A percentile compares a stretch with the other conserved stretches of the same genome.
phyloP scores from a whole-genome alignment of 495 filamentous ascomycete genomes.

The Rhypophila decipiens region DNA sequence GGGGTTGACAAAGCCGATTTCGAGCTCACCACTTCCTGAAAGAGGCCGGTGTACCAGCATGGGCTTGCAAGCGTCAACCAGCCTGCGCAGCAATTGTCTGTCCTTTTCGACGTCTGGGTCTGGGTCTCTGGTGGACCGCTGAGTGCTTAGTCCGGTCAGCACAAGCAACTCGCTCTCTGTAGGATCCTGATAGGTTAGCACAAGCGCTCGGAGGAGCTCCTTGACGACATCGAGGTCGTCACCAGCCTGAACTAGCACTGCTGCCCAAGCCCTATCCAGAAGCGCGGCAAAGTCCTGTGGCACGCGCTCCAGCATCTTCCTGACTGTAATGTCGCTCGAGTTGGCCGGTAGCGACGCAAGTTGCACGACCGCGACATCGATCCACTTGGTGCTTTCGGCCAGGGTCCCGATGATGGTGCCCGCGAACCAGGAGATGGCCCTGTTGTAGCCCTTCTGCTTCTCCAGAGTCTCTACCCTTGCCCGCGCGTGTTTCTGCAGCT shows the following conservation, averaged over 20 bases:
- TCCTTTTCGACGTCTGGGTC: not conserved
- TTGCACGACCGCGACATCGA: constrained; percentile 29
- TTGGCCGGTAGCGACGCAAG: constrained; percentile 23
- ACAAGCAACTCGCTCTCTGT: constrained; percentile 24
- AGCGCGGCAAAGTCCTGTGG: constrained; percentile 27
- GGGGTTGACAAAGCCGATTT: not conserved
- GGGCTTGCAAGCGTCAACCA: constrained; percentile 27
- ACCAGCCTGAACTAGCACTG: constrained; percentile 22
- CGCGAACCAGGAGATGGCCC: constrained; percentile 28
- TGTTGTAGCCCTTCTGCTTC: constrained; percentile 27
- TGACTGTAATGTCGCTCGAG: constrained; percentile 20
- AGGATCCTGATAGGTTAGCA: constrained; percentile 30
- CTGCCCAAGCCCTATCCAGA: constrained; percentile 24
- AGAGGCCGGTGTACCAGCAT: constrained; percentile 27
- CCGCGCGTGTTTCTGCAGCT: constrained; percentile 1
- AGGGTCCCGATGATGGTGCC: constrained; percentile 28
- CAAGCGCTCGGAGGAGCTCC: constrained; percentile 29
- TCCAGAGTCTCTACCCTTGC: constrained; percentile 18
- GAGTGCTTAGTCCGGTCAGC: constrained; percentile 12
- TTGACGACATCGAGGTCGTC: constrained; percentile 22
- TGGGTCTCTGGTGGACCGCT: constrained; percentile 14
- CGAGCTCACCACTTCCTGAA: no score
- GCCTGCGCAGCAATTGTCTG: constrained; percentile 15
- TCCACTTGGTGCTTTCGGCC: constrained; percentile 31
- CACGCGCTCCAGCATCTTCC: constrained; percentile 24